Evolutionary conservation across 768 basidiomycete species (phyloP).

Genomic region (Dictyophora rubrovolvata): DNA sequence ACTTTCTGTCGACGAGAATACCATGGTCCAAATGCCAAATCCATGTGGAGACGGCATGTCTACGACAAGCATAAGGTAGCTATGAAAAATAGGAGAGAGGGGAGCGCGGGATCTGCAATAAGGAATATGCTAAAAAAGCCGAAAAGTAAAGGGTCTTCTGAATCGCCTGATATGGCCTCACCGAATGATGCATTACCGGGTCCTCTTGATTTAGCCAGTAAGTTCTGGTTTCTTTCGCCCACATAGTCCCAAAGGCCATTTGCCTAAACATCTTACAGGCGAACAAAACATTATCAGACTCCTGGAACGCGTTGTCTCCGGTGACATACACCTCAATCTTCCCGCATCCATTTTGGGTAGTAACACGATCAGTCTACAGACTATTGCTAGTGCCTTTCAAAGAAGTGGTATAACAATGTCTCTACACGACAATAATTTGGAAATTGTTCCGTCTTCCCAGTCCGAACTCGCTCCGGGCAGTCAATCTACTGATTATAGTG

Average conservation of each 20-base stretch:
- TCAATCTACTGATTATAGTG: not conserved
- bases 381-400: slow-evolving; percentile 2
- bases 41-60: slow-evolving; percentile 85
- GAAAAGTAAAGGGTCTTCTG: not conserved
- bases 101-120: slow-evolving; percentile 16
- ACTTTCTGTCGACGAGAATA: slow-evolving; percentile 80
- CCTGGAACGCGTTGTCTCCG: slow-evolving; percentile 6
- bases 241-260: not conserved
- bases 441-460: not conserved
- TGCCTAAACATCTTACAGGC: not conserved
- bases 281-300: slow-evolving; percentile 9
- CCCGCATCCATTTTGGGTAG: not conserved
- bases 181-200: not conserved
- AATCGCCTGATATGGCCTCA: not conserved
- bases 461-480: not conserved
- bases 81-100: slow-evolving; percentile 78
- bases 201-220: slow-evolving; percentile 4
- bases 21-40: slow-evolving; percentile 80
- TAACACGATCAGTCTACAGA: not conserved
- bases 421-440: not conserved
- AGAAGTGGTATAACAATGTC: slow-evolving; percentile 3
- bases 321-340: slow-evolving; percentile 6
- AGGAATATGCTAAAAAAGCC: not conserved
- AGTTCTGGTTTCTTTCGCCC: not conserved
- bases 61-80: slow-evolving; percentile 87